Evolutionary conservation across 164 flowering plant species (phyloP), one percentile per base, ranked within the genome.

Genomic region (Malania oleifera): DNA sequence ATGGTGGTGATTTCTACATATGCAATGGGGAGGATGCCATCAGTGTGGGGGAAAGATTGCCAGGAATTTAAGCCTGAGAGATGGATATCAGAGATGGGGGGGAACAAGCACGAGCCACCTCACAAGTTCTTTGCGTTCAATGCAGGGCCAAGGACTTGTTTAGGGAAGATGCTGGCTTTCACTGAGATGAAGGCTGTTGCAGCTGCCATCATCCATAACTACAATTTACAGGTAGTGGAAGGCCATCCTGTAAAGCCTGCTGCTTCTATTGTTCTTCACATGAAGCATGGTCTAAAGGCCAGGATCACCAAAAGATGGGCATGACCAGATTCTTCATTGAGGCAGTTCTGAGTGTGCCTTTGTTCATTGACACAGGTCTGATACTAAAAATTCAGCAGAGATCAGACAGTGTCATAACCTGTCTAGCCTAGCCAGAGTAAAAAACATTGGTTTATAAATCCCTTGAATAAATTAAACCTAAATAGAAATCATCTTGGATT

Each of bases 31-130:
- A 67, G 77, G 39, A 72, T 73, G 76, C 63, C 66, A 23, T 41
- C 53, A 26, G 51, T 79, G 1, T 83, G 86, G 89, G 89, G 84
- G 7, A 53, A 70, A 18, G 84, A 81, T 25, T 72, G 82, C 69
- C 15, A 28, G 41, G 79, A 77, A 49, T 81, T 76, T 63, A 77
- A 56, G 69, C 86, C 84, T 0, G 81, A 83, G 67, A 64, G 84
- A 49, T 83, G 85, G 85, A 71, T 83, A 7, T 39, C 69, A 0
- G 69, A 59, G 19, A 26, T 44, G 19, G 74, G 77, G 24, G 14
- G n/a, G 12, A 22, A 63, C 8, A 52, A 34, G 15, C 60, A 63
- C n/a, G 79, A 67, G 11, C 69, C 65, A 2, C 37, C 75, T 0
- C 57, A 57, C 49, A 81, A 77, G 71, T 81, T 71, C 49, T 14